phyloP scores from a whole-genome alignment of 2,329 filamentous ascomycete species.

The Lomentospora prolificans region DNA sequence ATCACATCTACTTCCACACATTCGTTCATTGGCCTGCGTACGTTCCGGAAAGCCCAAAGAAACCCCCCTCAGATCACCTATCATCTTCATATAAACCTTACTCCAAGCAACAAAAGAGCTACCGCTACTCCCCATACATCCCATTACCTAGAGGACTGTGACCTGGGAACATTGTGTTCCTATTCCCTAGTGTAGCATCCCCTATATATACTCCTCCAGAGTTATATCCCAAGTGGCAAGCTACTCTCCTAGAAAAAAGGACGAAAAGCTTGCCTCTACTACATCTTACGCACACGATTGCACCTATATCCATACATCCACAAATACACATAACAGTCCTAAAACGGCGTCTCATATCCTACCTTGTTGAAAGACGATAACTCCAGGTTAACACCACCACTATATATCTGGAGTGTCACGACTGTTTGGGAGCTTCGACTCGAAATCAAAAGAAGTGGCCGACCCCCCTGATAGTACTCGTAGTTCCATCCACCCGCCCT shows the following conservation, averaged over 20 bases:
- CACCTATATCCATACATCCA: too few species aligned
- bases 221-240: neutral
- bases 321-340: too few species aligned
- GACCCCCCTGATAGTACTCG: neutral
- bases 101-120: neutral
- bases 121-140: neutral
- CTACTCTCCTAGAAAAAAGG: neutral
- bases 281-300: neutral
- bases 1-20: slow-evolving; percentile 17
- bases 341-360: too few species aligned
- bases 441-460: too few species aligned
- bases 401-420: too few species aligned
- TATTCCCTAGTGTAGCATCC: neutral
- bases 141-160: slow-evolving; percentile 1
- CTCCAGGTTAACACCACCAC: too few species aligned
- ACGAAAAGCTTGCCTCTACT: neutral
- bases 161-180: neutral
- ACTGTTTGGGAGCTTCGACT: too few species aligned
- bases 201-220: neutral
- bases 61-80: neutral
- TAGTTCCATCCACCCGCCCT: neutral
- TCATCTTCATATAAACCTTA: neutral
- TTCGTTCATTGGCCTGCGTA: slow-evolving; percentile 9
- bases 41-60: neutral
- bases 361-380: too few species aligned